Evolutionary conservation across 192 early-diverging fungal genomes (phyloP).

Genomic region (Backusella circina): DNA sequence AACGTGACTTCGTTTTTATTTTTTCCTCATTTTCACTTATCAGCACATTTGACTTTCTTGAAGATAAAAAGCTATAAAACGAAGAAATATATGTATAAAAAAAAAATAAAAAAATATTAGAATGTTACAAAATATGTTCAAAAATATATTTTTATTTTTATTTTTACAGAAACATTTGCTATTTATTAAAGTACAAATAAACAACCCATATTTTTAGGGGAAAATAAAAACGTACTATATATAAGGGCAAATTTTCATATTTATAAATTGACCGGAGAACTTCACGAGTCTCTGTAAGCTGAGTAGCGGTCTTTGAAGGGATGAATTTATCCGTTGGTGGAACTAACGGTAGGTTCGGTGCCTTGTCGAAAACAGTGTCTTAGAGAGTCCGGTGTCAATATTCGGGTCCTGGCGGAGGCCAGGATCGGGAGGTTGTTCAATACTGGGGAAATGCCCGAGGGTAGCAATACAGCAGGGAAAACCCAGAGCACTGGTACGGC

Average conservation of each 20-base stretch:
- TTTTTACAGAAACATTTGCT: not conserved
- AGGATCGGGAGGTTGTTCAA: conserved; percentile 35
- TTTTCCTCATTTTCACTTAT: not conserved
- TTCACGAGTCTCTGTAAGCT: conserved; percentile 21
- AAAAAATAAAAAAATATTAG: not conserved
- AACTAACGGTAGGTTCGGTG: conserved; percentile 12
- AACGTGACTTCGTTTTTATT: not conserved
- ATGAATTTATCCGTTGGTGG: conserved; percentile 30
- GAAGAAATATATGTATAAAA: not conserved
- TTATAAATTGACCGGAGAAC: conserved; percentile 17
- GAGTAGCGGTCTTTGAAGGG: conserved; percentile 26
- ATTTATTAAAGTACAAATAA: not conserved
- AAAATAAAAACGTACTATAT: not conserved
- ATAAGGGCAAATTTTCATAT: not conserved
- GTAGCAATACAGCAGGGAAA: conserved; percentile 49
- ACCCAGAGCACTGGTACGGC: conserved; percentile 38
- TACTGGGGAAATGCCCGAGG: conserved; percentile 37
- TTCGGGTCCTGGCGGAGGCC: conserved; percentile 32
- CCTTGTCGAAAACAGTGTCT: conserved; percentile 41
- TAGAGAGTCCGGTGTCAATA: conserved; percentile 39
- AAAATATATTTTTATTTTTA: not conserved
- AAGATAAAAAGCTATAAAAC: not conserved
- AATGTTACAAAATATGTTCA: not conserved
- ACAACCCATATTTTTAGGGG: not conserved
- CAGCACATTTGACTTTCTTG: not conserved